Percentiles rank a stretch among this genome's conserved stretches.
Evolutionary conservation across 768 basidiomycete genomes (phyloP).

Genomic region (Amanita pseudoporphyria): DNA sequence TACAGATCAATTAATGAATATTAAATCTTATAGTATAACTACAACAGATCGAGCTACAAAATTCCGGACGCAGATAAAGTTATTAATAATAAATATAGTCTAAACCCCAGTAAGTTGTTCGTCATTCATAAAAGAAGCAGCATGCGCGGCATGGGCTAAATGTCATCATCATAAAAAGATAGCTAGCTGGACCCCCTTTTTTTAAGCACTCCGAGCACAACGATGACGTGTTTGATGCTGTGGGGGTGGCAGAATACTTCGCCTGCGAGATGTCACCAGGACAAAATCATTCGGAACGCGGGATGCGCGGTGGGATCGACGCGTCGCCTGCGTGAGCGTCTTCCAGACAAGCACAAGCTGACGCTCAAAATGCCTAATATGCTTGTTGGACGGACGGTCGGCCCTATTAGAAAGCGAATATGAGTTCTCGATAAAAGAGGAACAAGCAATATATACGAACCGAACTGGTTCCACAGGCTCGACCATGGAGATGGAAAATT

Average conservation of each 20-base stretch:
- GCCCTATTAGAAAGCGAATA: not conserved
- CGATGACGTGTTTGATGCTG: constrained; percentile 1
- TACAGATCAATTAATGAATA: no score
- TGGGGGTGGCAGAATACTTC: constrained; percentile 29
- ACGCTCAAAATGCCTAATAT: constrained; percentile 42
- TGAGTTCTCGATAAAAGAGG: not conserved
- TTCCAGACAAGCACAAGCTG: constrained; percentile 56
- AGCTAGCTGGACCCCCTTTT: not conserved
- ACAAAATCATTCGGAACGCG: constrained; percentile 52
- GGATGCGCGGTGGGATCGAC: constrained; percentile 42
- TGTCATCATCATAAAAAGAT: not conserved
- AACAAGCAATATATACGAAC: not conserved
- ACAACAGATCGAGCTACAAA: not conserved
- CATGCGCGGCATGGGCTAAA: not conserved
- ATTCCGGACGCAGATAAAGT: not conserved
- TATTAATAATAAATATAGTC: not conserved
- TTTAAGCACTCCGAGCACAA: constrained; percentile 1
- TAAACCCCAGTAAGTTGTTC: not conserved
- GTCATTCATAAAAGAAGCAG: not conserved
- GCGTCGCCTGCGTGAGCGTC: constrained; percentile 41
- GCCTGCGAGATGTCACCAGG: constrained; percentile 46
- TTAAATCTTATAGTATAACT: no score
- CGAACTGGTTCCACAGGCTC: constrained; percentile 11
- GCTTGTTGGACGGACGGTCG: constrained; percentile 15
- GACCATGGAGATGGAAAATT: constrained; percentile 22